A percentile compares a stretch with the other conserved stretches of the same genome.
phyloP scores from a whole-genome alignment of 139 green algal species.

The Volvox reticuliferus region DNA sequence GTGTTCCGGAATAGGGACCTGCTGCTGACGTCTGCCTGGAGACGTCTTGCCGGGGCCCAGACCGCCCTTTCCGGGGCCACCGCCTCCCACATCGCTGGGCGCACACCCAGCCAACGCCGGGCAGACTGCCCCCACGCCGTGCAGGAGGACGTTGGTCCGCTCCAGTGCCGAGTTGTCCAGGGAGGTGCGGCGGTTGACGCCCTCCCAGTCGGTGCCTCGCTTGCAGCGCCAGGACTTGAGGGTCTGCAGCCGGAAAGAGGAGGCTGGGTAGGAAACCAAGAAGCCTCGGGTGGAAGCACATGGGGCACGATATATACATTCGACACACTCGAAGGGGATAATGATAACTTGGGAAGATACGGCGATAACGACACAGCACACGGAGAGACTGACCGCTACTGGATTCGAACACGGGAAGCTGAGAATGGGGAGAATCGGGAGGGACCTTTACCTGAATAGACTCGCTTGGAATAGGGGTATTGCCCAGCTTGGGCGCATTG shows the following conservation, averaged over 20 bases:
- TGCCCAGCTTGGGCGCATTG: slow-evolving; percentile 45
- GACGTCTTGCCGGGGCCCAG: not conserved
- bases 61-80: not conserved
- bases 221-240: slow-evolving; percentile 46
- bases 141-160: not conserved
- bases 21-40: not conserved
- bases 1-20: slow-evolving; percentile 18
- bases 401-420: too few species aligned
- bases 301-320: not conserved
- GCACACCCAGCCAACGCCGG: not conserved
- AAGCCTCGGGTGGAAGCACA: not conserved
- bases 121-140: not conserved
- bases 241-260: slow-evolving; percentile 2
- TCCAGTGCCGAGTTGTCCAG: slow-evolving; percentile 70
- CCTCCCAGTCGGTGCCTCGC: not conserved
- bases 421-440: not conserved
- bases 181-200: slow-evolving; percentile 56
- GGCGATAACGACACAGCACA: not conserved
- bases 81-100: not conserved
- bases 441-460: slow-evolving; percentile 21
- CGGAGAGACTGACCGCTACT: too few species aligned
- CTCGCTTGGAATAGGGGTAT: slow-evolving; percentile 40
- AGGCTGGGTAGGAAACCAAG: not conserved
- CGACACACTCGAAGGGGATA: too few species aligned
- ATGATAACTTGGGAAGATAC: not conserved